Evolutionary conservation across 768 basidiomycete species (phyloP).

Genomic region (Auricularia cornea): DNA sequence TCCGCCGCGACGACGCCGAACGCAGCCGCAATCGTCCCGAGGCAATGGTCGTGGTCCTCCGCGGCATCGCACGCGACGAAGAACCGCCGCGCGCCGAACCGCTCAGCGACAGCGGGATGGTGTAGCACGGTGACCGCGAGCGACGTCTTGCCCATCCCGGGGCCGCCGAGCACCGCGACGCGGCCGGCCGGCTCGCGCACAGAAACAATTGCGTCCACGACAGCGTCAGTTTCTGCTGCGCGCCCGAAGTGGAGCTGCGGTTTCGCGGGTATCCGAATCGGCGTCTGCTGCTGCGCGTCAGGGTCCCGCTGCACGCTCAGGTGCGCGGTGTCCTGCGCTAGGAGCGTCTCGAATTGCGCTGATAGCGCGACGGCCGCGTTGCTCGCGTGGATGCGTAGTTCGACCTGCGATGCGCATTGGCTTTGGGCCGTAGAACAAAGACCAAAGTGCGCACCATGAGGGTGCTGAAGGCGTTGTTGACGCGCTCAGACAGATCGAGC

Average conservation of each 20-base stretch:
- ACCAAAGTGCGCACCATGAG: no score
- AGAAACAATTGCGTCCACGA: background rate
- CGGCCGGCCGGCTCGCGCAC: background rate
- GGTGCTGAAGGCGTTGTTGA: no score
- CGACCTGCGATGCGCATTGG: no score
- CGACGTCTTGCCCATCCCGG: slow-evolving; percentile 35
- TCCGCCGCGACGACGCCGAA: background rate
- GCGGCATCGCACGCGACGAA: slow-evolving; percentile 27
- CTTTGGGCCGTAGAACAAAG: no score
- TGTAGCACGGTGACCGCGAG: slow-evolving; percentile 28
- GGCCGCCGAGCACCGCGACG: slow-evolving; percentile 17
- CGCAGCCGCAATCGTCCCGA: background rate
- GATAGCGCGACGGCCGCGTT: no score
- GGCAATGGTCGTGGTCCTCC: background rate
- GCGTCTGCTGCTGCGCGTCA: no score
- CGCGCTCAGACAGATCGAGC: no score
- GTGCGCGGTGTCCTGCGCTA: no score
- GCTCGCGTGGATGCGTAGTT: no score
- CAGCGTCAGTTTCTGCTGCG: background rate
- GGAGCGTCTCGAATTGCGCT: no score
- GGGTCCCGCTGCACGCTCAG: slow-evolving; percentile 6
- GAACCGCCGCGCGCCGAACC: slow-evolving; percentile 17
- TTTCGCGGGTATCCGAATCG: no score
- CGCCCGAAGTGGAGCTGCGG: background rate
- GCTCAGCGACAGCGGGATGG: slow-evolving; percentile 13